phyloP scores from a whole-genome alignment of 768 basidiomycete species.

The Amanita inopinata region DNA sequence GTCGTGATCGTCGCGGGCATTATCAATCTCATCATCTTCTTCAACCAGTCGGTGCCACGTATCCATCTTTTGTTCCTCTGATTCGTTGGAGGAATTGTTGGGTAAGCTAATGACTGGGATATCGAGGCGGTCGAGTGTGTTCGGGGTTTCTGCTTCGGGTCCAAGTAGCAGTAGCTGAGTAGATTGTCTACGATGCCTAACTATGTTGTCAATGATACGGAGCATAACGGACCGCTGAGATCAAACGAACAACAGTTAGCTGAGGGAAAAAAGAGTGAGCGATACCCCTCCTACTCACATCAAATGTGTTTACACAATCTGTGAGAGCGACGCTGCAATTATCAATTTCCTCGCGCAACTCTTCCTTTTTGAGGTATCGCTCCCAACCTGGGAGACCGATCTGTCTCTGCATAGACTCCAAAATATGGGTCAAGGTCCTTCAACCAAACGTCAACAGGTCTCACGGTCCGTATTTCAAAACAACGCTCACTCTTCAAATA shows the following conservation, averaged over 20 bases:
- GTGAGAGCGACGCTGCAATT: constrained; percentile 13
- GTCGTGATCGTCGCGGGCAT: constrained; percentile 42
- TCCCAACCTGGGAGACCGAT: constrained; percentile 48
- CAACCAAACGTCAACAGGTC: too few species aligned
- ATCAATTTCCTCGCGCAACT: constrained; percentile 31
- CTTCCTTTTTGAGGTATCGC: constrained; percentile 50
- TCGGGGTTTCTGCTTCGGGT: constrained; percentile 22
- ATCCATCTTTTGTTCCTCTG: not conserved
- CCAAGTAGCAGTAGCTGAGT: constrained; percentile 19
- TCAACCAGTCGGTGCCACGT: constrained; percentile 13
- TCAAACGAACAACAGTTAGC: too few species aligned
- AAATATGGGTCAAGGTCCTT: not conserved
- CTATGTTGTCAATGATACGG: constrained; percentile 1
- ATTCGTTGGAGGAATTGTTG: constrained; percentile 12
- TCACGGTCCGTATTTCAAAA: too few species aligned
- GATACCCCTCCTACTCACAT: too few species aligned
- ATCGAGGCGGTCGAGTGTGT: not conserved
- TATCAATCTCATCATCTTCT: constrained; percentile 26
- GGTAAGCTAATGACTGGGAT: not conserved
- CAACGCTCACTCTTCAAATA: constrained; percentile 30
- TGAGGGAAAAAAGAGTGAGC: too few species aligned
- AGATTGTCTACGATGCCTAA: not conserved
- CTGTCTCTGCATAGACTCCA: constrained; percentile 2
- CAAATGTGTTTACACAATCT: constrained; percentile 38
- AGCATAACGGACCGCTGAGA: constrained; percentile 2